Conservation (phyloP, 805 yeast genomes). For the Saccharomyces eubayanus region DNA sequence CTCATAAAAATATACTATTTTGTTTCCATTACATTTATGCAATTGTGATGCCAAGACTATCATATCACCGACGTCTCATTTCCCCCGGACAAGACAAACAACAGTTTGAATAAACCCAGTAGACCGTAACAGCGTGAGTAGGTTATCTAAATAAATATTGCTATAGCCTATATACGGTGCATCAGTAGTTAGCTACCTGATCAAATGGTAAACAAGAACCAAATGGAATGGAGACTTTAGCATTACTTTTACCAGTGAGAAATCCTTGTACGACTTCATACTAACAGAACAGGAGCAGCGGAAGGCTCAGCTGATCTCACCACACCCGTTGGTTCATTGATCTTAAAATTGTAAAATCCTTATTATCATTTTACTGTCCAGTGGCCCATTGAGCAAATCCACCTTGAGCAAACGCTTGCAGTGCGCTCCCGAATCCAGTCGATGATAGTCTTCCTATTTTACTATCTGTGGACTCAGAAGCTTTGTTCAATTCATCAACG, state of each 20-base stretch:
- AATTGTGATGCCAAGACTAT: not conserved
- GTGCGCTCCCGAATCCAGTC: constrained; percentile 23
- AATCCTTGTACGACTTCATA: not conserved
- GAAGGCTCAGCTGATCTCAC: not conserved
- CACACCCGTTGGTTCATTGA: not conserved
- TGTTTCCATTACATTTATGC: not conserved
- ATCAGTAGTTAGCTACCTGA: not conserved
- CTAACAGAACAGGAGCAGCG: not conserved
- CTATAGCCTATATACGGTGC: not conserved
- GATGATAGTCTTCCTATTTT: constrained; percentile 17
- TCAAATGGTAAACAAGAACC: not conserved
- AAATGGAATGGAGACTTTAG: not conserved
- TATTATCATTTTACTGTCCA: constrained; percentile 17
- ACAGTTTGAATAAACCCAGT: too few relatives aligned
- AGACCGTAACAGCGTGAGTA: not conserved
- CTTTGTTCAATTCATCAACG: constrained; percentile 47
- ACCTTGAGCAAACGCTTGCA: constrained; percentile 30
- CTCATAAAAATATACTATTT: not conserved
- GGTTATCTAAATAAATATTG: not conserved
- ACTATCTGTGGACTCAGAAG: constrained; percentile 20
- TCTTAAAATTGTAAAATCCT: not conserved
- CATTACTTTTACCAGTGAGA: too few relatives aligned
- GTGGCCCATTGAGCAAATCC: constrained; percentile 31
- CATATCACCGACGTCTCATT: not conserved
- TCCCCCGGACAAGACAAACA: not conserved